Percentiles rank a stretch among this genome's conserved stretches.
Conservation (phyloP, 2,329 filamentous ascomycete species). For the Graphium sp. region DNA sequence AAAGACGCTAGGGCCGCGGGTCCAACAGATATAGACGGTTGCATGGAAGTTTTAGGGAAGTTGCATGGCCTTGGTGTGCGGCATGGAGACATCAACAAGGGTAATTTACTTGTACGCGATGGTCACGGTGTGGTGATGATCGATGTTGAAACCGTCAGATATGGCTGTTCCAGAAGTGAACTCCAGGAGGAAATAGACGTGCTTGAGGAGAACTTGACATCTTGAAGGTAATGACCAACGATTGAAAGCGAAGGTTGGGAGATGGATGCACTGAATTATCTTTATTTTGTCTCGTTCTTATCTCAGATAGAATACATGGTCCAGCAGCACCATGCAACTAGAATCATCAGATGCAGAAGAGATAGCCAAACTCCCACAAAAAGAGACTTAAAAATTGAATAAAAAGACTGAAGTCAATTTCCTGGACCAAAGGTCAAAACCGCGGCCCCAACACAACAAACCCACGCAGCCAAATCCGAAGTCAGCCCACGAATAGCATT, state of each 20-base stretch:
- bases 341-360: too few relatives aligned
- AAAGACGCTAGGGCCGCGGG: slow-evolving; percentile 11
- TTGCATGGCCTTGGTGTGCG: slow-evolving; percentile 15
- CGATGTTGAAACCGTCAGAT: slow-evolving; percentile 15
- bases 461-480: slow-evolving; percentile 3
- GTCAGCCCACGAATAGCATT: slow-evolving; percentile 2
- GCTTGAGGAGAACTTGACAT: background rate
- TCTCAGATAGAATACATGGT: too few relatives aligned
- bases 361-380: too few relatives aligned
- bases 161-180: slow-evolving; percentile 7
- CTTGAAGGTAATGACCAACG: too few relatives aligned
- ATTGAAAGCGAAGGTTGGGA: too few relatives aligned
- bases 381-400: too few relatives aligned
- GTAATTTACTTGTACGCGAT: slow-evolving; percentile 14
- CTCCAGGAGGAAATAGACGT: slow-evolving; percentile 9
- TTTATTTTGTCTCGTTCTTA: too few relatives aligned
- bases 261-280: too few relatives aligned
- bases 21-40: slow-evolving; percentile 12
- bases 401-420: too few relatives aligned
- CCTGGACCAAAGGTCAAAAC: too few relatives aligned
- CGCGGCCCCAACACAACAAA: slow-evolving; percentile 1
- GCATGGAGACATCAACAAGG: slow-evolving; percentile 16
- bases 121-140: slow-evolving; percentile 11
- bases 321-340: too few relatives aligned
- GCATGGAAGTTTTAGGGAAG: slow-evolving; percentile 10